Conservation (phyloP, 164 flowering plant genomes). For the Macadamia integrifolia region DNA sequence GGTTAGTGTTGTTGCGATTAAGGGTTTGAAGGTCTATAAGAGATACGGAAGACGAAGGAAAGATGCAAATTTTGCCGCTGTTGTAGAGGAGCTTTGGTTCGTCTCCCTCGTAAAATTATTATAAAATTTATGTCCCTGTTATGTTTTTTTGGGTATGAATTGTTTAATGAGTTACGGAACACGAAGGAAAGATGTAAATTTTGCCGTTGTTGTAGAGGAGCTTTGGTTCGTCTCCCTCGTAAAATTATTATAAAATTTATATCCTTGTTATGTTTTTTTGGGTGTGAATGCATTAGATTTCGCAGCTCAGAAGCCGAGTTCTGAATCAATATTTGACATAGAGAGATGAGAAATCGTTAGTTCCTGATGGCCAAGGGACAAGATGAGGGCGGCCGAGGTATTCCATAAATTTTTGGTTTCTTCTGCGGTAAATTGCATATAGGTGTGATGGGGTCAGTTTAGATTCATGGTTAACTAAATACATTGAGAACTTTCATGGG, state of each 20-base stretch:
- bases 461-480: background rate
- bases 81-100: no score
- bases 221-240: no score
- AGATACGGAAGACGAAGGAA: no score
- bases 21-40: no score
- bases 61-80: no score
- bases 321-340: conserved; percentile 40
- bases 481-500: background rate
- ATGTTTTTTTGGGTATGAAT: no score
- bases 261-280: background rate
- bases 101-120: no score
- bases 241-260: background rate
- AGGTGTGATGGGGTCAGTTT: background rate
- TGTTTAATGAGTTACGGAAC: no score
- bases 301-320: conserved; percentile 44
- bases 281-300: conserved; percentile 63
- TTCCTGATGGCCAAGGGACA: conserved; percentile 55
- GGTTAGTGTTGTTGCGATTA: no score
- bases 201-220: no score
- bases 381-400: conserved; percentile 59
- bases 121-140: no score
- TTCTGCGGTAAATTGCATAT: background rate
- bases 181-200: no score
- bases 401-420: background rate
- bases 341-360: conserved; percentile 47